Conservation (phyloP, 352 stramenopile genomes). For the Pythium volutum region DNA sequence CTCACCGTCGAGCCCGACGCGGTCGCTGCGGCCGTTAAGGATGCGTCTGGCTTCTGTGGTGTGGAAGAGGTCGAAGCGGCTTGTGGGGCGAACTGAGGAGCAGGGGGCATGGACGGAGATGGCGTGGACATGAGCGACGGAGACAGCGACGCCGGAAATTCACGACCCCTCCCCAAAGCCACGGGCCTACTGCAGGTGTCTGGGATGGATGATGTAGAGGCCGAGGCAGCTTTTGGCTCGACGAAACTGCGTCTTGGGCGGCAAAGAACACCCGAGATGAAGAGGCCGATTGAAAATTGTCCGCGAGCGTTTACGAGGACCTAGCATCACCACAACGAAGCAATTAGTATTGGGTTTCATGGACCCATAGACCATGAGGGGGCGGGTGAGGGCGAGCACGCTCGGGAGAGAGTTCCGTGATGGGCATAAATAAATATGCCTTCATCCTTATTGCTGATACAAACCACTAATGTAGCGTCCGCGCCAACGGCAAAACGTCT, state of each 20-base stretch:
- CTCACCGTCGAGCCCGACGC: conserved; percentile 2
- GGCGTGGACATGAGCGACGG: conserved; percentile 51
- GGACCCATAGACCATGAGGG: background rate
- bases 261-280: conserved; percentile 16
- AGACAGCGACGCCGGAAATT: background rate
- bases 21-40: conserved; percentile 6
- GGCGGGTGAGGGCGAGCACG: background rate
- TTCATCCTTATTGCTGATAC: conserved; percentile 9
- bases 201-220: background rate
- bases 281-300: conserved; percentile 4
- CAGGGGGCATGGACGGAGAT: conserved; percentile 68
- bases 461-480: conserved; percentile 19
- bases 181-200: background rate
- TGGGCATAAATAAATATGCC: conserved; percentile 5
- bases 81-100: conserved; percentile 67
- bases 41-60: conserved; percentile 32
- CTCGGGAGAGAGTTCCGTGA: background rate
- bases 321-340: background rate
- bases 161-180: background rate
- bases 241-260: background rate
- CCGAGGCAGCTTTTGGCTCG: background rate
- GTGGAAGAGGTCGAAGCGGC: conserved; percentile 25
- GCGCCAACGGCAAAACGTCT: conserved; percentile 9
- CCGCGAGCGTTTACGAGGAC: background rate
- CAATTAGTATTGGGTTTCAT: background rate